These are phyloP conservation scores for Mucor plumbeus DNA, from an alignment of 371 early-diverging fungal species.

Conservation along the genomic window DNA sequence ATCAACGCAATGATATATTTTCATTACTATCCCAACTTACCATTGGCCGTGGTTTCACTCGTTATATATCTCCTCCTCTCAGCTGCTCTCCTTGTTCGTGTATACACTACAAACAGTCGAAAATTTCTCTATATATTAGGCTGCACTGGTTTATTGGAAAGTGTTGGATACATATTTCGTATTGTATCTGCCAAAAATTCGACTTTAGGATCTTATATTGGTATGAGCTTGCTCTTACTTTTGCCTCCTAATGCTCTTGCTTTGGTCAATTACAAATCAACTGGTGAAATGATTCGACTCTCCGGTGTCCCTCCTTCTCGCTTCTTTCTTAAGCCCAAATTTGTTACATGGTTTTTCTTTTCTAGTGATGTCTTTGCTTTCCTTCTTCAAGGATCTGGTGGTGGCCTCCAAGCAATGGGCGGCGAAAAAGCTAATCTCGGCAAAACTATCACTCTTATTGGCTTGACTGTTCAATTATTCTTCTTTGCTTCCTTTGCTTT, in stretches of 20 bases:
- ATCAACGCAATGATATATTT: constrained; percentile 2
- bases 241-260: constrained; percentile 48
- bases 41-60: constrained; percentile 17
- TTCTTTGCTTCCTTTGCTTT: constrained; percentile 21
- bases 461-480: constrained; percentile 19
- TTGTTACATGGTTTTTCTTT: constrained; percentile 52
- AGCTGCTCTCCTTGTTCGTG: constrained; percentile 5
- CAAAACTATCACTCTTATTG: constrained; percentile 15
- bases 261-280: constrained; percentile 44
- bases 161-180: constrained; percentile 39
- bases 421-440: background rate
- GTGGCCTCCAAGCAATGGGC: constrained; percentile 18
- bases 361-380: constrained; percentile 35
- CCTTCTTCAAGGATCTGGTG: constrained; percentile 23
- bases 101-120: constrained; percentile 19
- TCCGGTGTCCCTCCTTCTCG: constrained; percentile 7
- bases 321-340: constrained; percentile 40
- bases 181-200: constrained; percentile 24
- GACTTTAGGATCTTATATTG: constrained; percentile 32
- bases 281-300: constrained; percentile 32
- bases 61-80: constrained; percentile 8
- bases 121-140: constrained; percentile 34
- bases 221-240: constrained; percentile 38
- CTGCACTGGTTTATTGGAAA: constrained; percentile 38
- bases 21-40: constrained; percentile 16